Evolutionary conservation across 768 basidiomycete genomes (phyloP).

Genomic region (Fistulinella prunicolor): DNA sequence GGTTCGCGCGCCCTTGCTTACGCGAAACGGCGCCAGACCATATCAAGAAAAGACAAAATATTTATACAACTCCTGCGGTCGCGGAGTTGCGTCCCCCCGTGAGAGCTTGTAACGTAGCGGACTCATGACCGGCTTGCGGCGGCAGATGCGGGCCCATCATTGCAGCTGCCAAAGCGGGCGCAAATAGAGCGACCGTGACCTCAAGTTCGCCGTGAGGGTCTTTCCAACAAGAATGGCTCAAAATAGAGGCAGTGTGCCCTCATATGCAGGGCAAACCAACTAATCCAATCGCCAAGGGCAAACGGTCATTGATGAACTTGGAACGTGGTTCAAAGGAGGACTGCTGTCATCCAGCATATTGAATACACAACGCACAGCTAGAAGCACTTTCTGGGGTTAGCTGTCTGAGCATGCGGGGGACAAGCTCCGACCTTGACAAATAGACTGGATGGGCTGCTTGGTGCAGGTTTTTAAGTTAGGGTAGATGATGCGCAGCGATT

Average conservation of each 20-base stretch:
- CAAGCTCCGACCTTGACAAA: slow-evolving; percentile 22
- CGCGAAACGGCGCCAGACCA: slow-evolving; percentile 9
- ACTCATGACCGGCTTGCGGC: slow-evolving; percentile 8
- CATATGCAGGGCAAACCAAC: not conserved
- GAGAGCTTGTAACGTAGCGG: slow-evolving; percentile 1
- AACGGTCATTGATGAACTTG: not conserved
- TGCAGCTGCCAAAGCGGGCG: slow-evolving; percentile 8
- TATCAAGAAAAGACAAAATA: slow-evolving; percentile 5
- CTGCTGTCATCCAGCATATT: slow-evolving; percentile 4
- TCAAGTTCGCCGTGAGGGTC: slow-evolving; percentile 10
- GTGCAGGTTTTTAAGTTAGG: slow-evolving; percentile 14
- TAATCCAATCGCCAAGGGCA: slow-evolving; percentile 3
- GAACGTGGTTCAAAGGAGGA: slow-evolving; percentile 7
- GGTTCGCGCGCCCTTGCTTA: slow-evolving; percentile 9
- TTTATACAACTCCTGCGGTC: slow-evolving; percentile 13
- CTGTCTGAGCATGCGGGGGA: slow-evolving; percentile 13
- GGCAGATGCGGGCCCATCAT: slow-evolving; percentile 6
- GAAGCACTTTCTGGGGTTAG: slow-evolving; percentile 11
- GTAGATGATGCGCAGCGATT: slow-evolving; percentile 14
- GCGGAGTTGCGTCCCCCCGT: slow-evolving; percentile 5
- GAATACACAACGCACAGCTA: slow-evolving; percentile 19
- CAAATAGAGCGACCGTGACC: slow-evolving; percentile 10
- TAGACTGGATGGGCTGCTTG: slow-evolving; percentile 2
- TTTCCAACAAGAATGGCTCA: not conserved
- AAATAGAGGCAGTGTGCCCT: slow-evolving; percentile 3